Evolutionary conservation across 2,329 filamentous ascomycete species (phyloP).

Genomic region (Pseudogymnoascus sp.): DNA sequence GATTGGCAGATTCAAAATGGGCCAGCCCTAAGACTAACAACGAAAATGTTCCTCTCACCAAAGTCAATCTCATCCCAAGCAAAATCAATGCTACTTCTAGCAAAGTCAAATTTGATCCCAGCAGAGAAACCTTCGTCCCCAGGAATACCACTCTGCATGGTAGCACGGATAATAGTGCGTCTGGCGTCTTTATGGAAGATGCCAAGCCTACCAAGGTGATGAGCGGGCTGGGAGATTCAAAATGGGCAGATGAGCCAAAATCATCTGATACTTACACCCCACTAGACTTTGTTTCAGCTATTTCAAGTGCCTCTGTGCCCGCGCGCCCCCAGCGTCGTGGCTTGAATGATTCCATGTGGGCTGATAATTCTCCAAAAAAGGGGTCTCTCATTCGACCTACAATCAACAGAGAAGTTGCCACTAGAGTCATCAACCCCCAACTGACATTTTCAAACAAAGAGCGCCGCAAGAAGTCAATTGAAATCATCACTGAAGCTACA

Average conservation of each 20-base stretch:
- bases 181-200: neutral
- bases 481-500: neutral
- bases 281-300: neutral
- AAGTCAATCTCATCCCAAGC: neutral
- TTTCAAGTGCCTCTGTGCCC: neutral
- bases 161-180: neutral
- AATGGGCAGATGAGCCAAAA: neutral
- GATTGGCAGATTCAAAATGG: neutral
- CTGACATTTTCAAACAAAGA: neutral
- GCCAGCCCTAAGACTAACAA: neutral
- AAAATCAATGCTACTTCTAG: neutral
- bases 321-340: neutral
- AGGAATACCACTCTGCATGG: neutral
- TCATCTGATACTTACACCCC: neutral
- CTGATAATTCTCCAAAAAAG: neutral
- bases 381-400: neutral
- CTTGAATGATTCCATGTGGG: neutral
- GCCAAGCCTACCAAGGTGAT: neutral
- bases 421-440: neutral
- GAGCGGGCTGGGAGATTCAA: neutral
- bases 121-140: neutral
- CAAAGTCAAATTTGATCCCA: neutral
- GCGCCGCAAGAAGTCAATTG: neutral
- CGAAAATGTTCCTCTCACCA: neutral
- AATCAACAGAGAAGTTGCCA: neutral